Evolutionary conservation across 768 basidiomycete species (phyloP).

Genomic region (Suillus placidus): DNA sequence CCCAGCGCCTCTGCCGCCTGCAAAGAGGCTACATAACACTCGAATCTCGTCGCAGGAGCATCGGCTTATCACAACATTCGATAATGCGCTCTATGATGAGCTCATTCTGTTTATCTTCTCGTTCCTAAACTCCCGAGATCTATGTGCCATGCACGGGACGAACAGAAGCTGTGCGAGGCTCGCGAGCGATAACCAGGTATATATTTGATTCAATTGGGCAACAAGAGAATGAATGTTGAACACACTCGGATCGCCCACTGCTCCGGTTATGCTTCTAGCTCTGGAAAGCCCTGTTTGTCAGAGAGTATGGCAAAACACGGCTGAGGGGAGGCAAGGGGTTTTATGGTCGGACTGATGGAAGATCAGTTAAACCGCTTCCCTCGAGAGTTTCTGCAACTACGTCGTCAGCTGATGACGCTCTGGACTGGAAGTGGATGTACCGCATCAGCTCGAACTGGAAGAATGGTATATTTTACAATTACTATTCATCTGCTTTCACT

Average conservation of each 20-base stretch:
- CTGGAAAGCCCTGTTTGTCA: slow-evolving; percentile 69
- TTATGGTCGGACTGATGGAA: slow-evolving; percentile 54
- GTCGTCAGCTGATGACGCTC: slow-evolving; percentile 33
- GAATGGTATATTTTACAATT: slow-evolving; percentile 52
- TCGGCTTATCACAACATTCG: slow-evolving; percentile 43
- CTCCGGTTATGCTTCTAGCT: slow-evolving; percentile 40
- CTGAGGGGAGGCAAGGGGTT: slow-evolving; percentile 71
- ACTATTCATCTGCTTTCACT: slow-evolving; percentile 16
- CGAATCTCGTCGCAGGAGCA: slow-evolving; percentile 16
- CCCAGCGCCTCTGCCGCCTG: slow-evolving; percentile 49
- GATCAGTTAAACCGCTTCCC: slow-evolving; percentile 62
- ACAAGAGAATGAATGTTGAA: slow-evolving; percentile 22
- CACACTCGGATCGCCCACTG: slow-evolving; percentile 10
- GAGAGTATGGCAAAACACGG: slow-evolving; percentile 65
- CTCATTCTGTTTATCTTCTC: slow-evolving; percentile 75
- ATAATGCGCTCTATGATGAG: slow-evolving; percentile 71
- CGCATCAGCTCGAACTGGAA: slow-evolving; percentile 83
- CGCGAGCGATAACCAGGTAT: slow-evolving; percentile 66
- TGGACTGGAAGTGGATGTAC: slow-evolving; percentile 88
- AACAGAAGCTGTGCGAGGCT: slow-evolving; percentile 71
- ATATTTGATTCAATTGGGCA: slow-evolving; percentile 26
- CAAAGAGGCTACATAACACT: slow-evolving; percentile 55
- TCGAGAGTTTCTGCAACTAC: slow-evolving; percentile 39
- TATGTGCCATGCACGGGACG: slow-evolving; percentile 64
- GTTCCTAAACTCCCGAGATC: slow-evolving; percentile 64